Base-by-base conservation (phyloP, 371 early-diverging fungal genomes). In the Lichtheimia ornata region DNA sequence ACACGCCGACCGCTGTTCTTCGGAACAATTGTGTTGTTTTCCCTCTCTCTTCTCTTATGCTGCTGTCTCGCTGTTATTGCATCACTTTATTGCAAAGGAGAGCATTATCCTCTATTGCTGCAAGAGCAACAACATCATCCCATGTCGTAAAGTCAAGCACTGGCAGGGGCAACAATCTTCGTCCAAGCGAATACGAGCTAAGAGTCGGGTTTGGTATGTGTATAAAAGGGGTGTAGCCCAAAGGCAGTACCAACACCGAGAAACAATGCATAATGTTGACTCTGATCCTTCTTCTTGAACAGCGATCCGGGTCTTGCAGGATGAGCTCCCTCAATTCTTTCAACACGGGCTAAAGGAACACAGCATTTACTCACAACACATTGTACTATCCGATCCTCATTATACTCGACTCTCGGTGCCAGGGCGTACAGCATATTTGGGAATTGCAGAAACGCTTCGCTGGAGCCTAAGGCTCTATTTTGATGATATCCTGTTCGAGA, bases 401-500 rank as follows among this genome's bases (percentile, higher is more conserved):
- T 80, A 84, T 57, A 84, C 84, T 20, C 72, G 74, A 20, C 59
- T 84, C 25, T 75, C 79, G 14, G 62, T 84, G 11, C 72, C 73
- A 18, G 81, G 84, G 15, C 68, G 72, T 20, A 80, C 76, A 22
- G 69, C 80, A 4, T 84, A 84, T 55, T 45, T 84, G 9, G 74
- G 77, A 0, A 74, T 82, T 25, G 73, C 82, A 14, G 71, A 79
- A 54, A 79, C 78, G 66, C 64, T 84, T 27, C 73, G 72, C 18
- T 84, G 82, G 81, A 82, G 82, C 62, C 67, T 82, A 20, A 63
- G 73, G 25, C 53, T 76, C 49, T 84, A 82, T 54, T 84, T 75
- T 62, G 76, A 79, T 56, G 68, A 76, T 56, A 69, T 81, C 2
- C 18, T 53, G 20, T 43, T 81, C 12, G 72, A 74, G 28, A 69